Base-by-base conservation (phyloP, 495 filamentous ascomycete species). In the Penicillium subrubescens region DNA sequence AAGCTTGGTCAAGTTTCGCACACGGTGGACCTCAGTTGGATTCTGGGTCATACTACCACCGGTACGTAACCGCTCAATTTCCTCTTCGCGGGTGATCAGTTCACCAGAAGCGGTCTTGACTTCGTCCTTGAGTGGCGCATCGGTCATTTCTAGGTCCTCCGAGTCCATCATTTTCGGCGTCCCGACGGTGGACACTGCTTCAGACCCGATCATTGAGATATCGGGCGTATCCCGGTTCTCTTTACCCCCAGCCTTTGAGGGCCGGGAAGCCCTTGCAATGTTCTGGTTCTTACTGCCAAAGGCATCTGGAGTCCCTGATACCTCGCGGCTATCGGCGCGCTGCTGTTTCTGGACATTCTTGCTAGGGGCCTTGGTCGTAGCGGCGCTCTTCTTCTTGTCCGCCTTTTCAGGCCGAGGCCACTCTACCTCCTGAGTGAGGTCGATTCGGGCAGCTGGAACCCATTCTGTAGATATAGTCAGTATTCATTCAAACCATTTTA, bases 1-100 rank as follows among this genome's bases (percentile, higher is more conserved):
- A 3, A 98, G 88, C 35, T 88, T 90, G 33, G 88, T 90, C 67
- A 99, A 86, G 71, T 99, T 99, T 62, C 95, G 90, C 48, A 99
- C 96, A 39, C 95, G 92, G 21, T 94, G 94, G 61, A 99, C 93
- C 71, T 99, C 96, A 21, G 96, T 92, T 48, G 95, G 95, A 67
- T 97, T 97, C 72, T 99, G 96, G 19, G 96, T 97, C 95, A 99
- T 98, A 70, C 92, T 96, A 52, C 95, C 95, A 44, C 88, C 89
- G 8, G 93, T 97, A 44, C 95, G 90, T 4, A 99, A 85, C 68
- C 95, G 94, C 73, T 97, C 94, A 62, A 97, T 97, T 71, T 99
- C 95, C 67, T 97, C 92, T 77, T 97, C 92, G 34, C 93, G 88
- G 7, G 88, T 90, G 69, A 93, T 97, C 10, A 74, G 59, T 53